These are phyloP conservation scores for fission yeast (Schizosaccharomyces pombe) DNA, from an alignment of 805 yeast genomes.

Conservation along the genomic window DNA sequence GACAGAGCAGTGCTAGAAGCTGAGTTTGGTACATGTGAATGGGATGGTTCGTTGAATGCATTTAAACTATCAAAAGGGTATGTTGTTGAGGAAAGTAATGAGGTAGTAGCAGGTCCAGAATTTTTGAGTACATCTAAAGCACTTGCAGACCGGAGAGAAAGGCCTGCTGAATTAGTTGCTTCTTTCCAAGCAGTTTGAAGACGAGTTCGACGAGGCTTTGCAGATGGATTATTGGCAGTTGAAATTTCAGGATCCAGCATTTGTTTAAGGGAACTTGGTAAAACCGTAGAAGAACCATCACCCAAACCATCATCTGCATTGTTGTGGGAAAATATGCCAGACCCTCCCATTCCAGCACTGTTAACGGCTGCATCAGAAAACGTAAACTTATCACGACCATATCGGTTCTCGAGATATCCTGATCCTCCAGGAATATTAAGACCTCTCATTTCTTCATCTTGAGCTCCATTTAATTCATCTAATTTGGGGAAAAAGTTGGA, in stretches of 20 bases:
- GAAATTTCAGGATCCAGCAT: neutral
- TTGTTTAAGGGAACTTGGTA: neutral
- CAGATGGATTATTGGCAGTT: neutral
- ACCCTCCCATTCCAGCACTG: neutral
- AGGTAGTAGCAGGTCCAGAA: neutral
- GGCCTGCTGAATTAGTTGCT: neutral
- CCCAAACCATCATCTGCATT: neutral
- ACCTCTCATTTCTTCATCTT: neutral
- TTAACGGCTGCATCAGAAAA: neutral
- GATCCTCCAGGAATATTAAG: neutral
- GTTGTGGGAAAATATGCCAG: neutral
- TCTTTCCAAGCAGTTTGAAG: conserved; percentile 1
- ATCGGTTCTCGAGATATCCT: neutral
- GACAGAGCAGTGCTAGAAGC: neutral
- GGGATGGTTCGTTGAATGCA: neutral
- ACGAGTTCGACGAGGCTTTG: neutral
- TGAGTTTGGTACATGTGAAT: neutral
- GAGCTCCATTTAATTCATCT: neutral
- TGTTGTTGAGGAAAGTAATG: neutral
- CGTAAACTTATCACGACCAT: neutral
- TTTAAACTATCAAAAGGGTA: neutral
- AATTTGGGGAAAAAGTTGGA: neutral
- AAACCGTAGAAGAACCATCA: neutral
- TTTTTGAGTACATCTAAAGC: neutral
- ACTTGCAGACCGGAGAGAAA: neutral